These are phyloP conservation scores for Tolypocladium nubicola DNA, from an alignment of 2,329 filamentous ascomycete species.

Conservation along the genomic window DNA sequence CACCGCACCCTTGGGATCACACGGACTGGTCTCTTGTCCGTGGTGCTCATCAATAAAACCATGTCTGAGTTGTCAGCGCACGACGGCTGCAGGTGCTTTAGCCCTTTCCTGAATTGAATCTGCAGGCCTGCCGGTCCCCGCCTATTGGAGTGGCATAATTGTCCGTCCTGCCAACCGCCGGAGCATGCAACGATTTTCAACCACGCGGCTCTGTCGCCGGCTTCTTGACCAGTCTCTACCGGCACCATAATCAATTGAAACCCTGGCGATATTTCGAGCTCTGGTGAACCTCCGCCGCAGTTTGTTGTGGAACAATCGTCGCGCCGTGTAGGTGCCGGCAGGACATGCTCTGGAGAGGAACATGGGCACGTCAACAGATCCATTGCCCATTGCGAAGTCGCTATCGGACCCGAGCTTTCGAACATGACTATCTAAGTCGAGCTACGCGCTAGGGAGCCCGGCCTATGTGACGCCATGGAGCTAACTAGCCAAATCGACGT, in stretches of 20 bases:
- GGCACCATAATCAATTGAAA: neutral
- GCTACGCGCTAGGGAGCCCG: constrained; percentile 5
- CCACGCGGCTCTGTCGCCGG: neutral
- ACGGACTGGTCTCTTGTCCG: neutral
- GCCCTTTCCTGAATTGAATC: neutral
- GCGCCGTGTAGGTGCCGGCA: neutral
- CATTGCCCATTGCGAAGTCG: neutral
- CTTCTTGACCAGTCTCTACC: neutral
- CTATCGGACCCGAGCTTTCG: neutral
- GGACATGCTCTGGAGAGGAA: neutral
- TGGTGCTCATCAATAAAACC: neutral
- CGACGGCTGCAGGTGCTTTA: constrained; percentile 1
- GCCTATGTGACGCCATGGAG: constrained; percentile 14
- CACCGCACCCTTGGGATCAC: neutral
- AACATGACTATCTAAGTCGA: neutral
- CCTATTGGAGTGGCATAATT: neutral
- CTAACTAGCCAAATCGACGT: constrained; percentile 16
- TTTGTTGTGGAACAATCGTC: neutral
- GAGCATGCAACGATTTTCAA: neutral
- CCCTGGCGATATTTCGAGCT: neutral
- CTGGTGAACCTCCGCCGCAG: neutral
- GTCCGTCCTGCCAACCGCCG: neutral
- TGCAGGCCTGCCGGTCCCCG: neutral
- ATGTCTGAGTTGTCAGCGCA: neutral
- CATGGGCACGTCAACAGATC: neutral